Evolutionary conservation across 192 early-diverging fungal genomes (phyloP), one percentile per base, ranked within the genome.

Genomic region (Diversispora eburnea): DNA sequence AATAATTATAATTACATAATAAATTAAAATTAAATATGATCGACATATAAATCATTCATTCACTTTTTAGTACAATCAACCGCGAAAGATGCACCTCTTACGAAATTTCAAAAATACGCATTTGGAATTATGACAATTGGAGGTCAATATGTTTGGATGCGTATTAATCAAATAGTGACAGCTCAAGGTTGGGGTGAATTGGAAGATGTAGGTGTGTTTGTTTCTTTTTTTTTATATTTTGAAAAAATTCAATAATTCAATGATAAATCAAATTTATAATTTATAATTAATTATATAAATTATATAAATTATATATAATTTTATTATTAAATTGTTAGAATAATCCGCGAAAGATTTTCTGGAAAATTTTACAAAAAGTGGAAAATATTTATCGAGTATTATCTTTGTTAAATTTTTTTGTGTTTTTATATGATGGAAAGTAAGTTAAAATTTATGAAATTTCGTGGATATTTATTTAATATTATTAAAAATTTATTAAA

Each of bases 381-480:
- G 92, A 94, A 78, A 84, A 84, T 8, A 59, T 85, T 15, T 87
- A 83, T 74, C 77, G 86, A 57, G 78, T 85, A 25, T 78, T 88
- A 8, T 85, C 89, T 17, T 72, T 96, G 64, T 49, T 90, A 10
- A 98, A 98, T 76, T 93, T 98, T 76, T 77, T 95, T 33, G 85
- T 87, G 8, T 98, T 96, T 76, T 78, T 98, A 41, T 90, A 88
- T 52, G 86, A 89, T 13, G 94, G 94, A 70, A 91, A 88, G 89
- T 93, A 81, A 75, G 84, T 83, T 20, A 42, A 33, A 15, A 42
- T 54, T 45, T 5, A 57, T 46, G 13, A 19, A n/a, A 0, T 25
- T 60, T 22, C 12, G 7, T n/a, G 17, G 48, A 55, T 49, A 5
- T 8, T 52, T n/a, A 72, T 47, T 9, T 41, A 39, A 61, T 4